Conservation (phyloP, 1,284 basidiomycete genomes). For the Ustilago trichophora region DNA sequence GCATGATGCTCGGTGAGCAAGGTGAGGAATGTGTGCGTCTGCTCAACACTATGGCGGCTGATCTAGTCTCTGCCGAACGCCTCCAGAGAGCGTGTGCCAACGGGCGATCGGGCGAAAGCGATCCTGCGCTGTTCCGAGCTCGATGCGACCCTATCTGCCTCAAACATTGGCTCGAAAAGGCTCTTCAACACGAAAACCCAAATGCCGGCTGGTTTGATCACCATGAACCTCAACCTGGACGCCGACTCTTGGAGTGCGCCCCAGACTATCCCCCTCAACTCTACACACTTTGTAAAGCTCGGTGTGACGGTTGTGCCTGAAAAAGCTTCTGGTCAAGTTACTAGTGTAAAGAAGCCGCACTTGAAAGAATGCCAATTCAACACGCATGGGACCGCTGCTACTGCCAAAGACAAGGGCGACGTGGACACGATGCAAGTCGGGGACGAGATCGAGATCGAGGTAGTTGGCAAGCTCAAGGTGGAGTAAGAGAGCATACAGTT, state of each 20-base stretch:
- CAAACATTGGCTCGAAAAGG: constrained; percentile 1
- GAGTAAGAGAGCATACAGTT: too few relatives aligned
- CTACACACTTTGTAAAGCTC: constrained; percentile 3
- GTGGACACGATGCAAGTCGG: too few relatives aligned
- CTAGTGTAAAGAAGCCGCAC: not conserved
- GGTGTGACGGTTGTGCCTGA: not conserved
- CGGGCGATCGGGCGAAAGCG: too few relatives aligned
- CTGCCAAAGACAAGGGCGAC: too few relatives aligned
- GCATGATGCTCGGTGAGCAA: constrained; percentile 8
- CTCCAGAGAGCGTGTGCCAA: not conserved
- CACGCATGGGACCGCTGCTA: not conserved
- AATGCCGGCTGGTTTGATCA: not conserved
- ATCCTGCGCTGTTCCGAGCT: not conserved
- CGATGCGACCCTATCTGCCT: constrained; percentile 5
- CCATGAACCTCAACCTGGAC: not conserved
- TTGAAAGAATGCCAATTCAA: not conserved
- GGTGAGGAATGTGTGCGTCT: constrained; percentile 43
- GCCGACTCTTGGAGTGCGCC: not conserved
- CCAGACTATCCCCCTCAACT: constrained; percentile 5
- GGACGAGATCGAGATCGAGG: too few relatives aligned
- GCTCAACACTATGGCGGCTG: constrained; percentile 25
- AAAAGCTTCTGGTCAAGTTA: not conserved
- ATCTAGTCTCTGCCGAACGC: constrained; percentile 9
- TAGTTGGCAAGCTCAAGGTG: too few relatives aligned
- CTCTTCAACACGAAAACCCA: not conserved